phyloP scores from a whole-genome alignment of 768 basidiomycete species.

The Podaxis sp. region DNA sequence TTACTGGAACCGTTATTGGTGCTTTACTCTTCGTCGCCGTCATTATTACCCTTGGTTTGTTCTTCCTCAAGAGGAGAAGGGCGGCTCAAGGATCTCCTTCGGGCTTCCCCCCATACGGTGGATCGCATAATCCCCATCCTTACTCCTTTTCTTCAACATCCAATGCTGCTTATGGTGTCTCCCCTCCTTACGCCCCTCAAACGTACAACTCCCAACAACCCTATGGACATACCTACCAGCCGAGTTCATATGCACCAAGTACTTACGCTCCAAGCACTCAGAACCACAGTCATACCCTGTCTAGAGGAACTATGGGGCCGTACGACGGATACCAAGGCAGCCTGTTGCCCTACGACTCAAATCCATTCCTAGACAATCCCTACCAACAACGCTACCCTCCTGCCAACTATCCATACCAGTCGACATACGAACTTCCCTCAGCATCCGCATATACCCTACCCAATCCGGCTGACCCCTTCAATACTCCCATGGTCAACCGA shows the following conservation, averaged over 20 bases:
- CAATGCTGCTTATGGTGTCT: not conserved
- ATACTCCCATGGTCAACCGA: constrained; percentile 4
- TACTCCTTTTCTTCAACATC: constrained; percentile 8
- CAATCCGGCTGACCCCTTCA: constrained; percentile 13
- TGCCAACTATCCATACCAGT: constrained; percentile 11
- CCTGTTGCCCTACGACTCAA: constrained; percentile 15
- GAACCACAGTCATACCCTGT: constrained; percentile 5
- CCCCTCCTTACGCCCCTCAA: constrained; percentile 1
- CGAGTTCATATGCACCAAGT: constrained; percentile 1
- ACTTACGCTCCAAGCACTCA: constrained; percentile 25
- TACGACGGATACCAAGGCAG: constrained; percentile 2
- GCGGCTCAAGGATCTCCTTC: constrained; percentile 12
- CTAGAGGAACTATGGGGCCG: not conserved
- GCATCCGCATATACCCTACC: constrained; percentile 18
- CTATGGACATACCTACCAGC: constrained; percentile 6
- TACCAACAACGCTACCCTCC: constrained; percentile 7
- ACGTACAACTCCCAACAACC: not conserved
- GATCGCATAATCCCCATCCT: not conserved
- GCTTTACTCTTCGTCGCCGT: constrained; percentile 50
- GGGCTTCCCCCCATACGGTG: constrained; percentile 2
- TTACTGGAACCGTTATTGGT: constrained; percentile 51
- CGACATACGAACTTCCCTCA: constrained; percentile 16
- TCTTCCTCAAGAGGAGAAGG: constrained; percentile 36
- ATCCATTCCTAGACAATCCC: constrained; percentile 25
- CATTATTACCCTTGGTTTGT: constrained; percentile 45